phyloP scores from a whole-genome alignment of 1,139 yeast species.

The Saccharomyces pastorianus region DNA sequence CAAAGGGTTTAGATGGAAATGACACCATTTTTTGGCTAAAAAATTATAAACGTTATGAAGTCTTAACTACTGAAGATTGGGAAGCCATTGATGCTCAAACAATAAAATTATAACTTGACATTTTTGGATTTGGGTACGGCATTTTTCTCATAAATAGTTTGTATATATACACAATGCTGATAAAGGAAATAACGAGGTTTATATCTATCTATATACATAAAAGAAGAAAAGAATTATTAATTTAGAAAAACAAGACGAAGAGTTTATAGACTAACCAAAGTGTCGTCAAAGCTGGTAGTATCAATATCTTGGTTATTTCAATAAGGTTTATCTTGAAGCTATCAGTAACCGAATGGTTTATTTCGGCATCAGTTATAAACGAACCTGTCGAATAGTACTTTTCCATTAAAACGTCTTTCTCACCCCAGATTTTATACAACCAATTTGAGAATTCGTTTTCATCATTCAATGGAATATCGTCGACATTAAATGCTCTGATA shows the following conservation, averaged over 20 bases:
- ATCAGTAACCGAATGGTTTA: slow-evolving; percentile 17
- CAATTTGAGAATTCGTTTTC: slow-evolving; percentile 62
- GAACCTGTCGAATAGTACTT: slow-evolving; percentile 50
- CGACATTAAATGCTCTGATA: slow-evolving; percentile 48
- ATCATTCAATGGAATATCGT: slow-evolving; percentile 60
- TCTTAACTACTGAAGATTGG: slow-evolving; percentile 57
- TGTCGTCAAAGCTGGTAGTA: slow-evolving; percentile 10
- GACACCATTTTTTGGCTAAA: slow-evolving; percentile 69
- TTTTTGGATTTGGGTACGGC: slow-evolving; percentile 3
- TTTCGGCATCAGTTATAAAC: slow-evolving; percentile 32
- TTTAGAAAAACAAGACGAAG: not conserved
- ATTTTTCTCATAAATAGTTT: not conserved
- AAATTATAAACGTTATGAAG: slow-evolving; percentile 43
- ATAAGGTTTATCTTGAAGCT: slow-evolving; percentile 10
- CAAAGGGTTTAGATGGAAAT: slow-evolving; percentile 54
- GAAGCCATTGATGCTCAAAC: slow-evolving; percentile 35
- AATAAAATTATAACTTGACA: slow-evolving; percentile 21
- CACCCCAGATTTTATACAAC: slow-evolving; percentile 69
- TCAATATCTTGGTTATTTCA: slow-evolving; percentile 13
- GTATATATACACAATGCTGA: not conserved
- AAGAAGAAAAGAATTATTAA: not conserved
- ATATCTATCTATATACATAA: not conserved
- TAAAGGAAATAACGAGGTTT: not conserved
- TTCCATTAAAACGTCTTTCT: slow-evolving; percentile 65
- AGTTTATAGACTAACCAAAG: slow-evolving; percentile 1